These are phyloP conservation scores for Cercis canadensis DNA, from an alignment of 306 rosid species.

Conservation along the genomic window DNA sequence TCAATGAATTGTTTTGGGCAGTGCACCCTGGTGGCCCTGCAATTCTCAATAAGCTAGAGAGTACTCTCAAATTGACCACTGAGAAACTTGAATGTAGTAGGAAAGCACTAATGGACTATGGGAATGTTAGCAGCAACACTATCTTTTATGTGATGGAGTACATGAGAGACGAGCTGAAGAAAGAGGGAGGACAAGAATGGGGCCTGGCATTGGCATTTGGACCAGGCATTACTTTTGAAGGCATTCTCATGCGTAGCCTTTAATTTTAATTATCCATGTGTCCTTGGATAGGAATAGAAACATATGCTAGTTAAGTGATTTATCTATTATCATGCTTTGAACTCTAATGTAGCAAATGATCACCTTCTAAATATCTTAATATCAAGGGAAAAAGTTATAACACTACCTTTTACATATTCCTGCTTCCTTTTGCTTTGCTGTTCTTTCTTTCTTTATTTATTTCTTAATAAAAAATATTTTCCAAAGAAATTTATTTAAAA, in stretches of 20 bases:
- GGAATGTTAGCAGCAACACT: conserved; percentile 94
- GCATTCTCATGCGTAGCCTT: conserved; percentile 88
- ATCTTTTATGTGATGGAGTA: conserved; percentile 89
- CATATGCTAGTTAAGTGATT: not conserved
- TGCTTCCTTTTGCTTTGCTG: too few relatives aligned
- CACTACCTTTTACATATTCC: too few relatives aligned
- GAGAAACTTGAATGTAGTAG: conserved; percentile 83
- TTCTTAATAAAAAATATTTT: too few relatives aligned
- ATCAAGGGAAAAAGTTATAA: too few relatives aligned
- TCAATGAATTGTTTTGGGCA: conserved; percentile 89
- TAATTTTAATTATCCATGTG: conserved; percentile 31
- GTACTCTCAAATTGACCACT: conserved; percentile 50
- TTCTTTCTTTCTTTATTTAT: too few relatives aligned
- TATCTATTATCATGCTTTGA: not conserved
- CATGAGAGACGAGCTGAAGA: conserved; percentile 71
- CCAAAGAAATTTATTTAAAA: too few relatives aligned
- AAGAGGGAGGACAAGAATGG: conserved; percentile 78
- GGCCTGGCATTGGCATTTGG: conserved; percentile 94
- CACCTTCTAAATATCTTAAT: too few relatives aligned
- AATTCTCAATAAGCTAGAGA: conserved; percentile 77
- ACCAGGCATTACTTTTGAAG: conserved; percentile 97
- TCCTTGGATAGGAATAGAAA: conserved; percentile 6
- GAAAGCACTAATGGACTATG: conserved; percentile 82
- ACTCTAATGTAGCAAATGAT: conserved; percentile 24
- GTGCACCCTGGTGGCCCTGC: conserved; percentile 98